These are phyloP conservation scores for Penicillium malachiteum DNA, from an alignment of 495 filamentous ascomycete species.

Conservation along the genomic window DNA sequence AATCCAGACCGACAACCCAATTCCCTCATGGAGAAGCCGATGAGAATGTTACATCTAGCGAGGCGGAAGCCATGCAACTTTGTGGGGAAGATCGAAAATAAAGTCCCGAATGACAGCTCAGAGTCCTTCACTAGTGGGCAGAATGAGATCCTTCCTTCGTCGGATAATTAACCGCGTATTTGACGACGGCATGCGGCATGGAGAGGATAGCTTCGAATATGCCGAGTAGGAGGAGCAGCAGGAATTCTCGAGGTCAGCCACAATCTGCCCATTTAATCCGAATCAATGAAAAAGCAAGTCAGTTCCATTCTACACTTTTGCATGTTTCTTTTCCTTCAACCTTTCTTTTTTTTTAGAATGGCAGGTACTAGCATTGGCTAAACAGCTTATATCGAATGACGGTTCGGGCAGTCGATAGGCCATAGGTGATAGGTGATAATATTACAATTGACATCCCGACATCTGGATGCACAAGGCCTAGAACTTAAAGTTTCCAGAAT, in stretches of 20 bases:
- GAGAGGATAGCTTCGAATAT: not conserved
- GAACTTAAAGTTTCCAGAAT: not conserved
- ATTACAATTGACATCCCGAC: too few relatives aligned
- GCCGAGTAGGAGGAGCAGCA: not conserved
- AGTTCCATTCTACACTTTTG: too few relatives aligned
- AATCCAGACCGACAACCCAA: not conserved
- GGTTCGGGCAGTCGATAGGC: too few relatives aligned
- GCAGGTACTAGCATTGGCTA: too few relatives aligned
- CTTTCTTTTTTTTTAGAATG: too few relatives aligned
- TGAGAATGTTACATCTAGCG: not conserved
- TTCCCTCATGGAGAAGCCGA: not conserved
- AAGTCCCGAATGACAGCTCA: not conserved
- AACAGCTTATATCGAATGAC: too few relatives aligned
- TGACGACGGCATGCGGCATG: not conserved
- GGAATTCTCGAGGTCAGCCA: too few relatives aligned
- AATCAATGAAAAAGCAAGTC: too few relatives aligned
- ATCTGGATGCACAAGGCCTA: too few relatives aligned
- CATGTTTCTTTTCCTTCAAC: too few relatives aligned
- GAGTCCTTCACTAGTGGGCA: not conserved
- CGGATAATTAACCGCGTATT: not conserved
- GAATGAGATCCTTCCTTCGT: not conserved
- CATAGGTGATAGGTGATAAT: too few relatives aligned
- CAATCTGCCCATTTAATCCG: too few relatives aligned
- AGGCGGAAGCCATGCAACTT: not conserved
- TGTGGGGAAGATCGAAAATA: not conserved